A percentile compares a stretch with the other conserved stretches of the same genome.
Evolutionary conservation across 2,329 filamentous ascomycete species (phyloP).

Genomic region (Xylariaceae sp.): DNA sequence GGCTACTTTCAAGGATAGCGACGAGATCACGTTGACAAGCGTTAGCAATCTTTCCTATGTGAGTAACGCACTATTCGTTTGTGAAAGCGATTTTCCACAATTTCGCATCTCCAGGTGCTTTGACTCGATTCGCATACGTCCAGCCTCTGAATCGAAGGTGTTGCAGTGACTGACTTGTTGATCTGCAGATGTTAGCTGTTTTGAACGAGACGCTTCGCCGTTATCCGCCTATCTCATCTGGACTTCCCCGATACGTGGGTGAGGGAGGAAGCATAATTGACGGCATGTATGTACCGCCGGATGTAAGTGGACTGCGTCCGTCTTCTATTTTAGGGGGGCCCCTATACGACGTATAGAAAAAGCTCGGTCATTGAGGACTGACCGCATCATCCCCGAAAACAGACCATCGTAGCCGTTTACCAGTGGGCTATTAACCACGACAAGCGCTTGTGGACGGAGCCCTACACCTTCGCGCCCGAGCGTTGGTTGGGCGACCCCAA

Average conservation of each 20-base stretch:
- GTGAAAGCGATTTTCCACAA: neutral
- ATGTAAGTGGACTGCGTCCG: slow-evolving; percentile 16
- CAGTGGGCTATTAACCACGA: slow-evolving; percentile 36
- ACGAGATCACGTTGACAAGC: slow-evolving; percentile 25
- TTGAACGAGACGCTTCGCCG: slow-evolving; percentile 40
- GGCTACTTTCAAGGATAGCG: slow-evolving; percentile 31
- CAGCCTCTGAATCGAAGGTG: no score
- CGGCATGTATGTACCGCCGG: slow-evolving; percentile 24
- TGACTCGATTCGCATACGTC: no score
- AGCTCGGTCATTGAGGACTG: neutral
- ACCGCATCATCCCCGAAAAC: neutral
- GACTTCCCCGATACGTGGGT: slow-evolving; percentile 21
- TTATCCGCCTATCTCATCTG: slow-evolving; percentile 33
- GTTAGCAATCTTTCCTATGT: neutral
- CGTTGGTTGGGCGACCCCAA: slow-evolving; percentile 32
- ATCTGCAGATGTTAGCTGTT: slow-evolving; percentile 33
- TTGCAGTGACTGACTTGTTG: no score
- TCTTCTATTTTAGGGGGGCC: no score
- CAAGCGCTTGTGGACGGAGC: slow-evolving; percentile 33
- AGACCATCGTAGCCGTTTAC: slow-evolving; percentile 34
- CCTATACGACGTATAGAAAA: neutral
- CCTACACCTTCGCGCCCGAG: slow-evolving; percentile 37
- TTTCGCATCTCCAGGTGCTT: neutral
- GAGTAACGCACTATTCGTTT: neutral
- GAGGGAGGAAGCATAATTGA: slow-evolving; percentile 24